A percentile compares a stretch with the other conserved stretches of the same genome.
Evolutionary conservation across 2,329 filamentous ascomycete species (phyloP).

Genomic region (Madurella fahalii): DNA sequence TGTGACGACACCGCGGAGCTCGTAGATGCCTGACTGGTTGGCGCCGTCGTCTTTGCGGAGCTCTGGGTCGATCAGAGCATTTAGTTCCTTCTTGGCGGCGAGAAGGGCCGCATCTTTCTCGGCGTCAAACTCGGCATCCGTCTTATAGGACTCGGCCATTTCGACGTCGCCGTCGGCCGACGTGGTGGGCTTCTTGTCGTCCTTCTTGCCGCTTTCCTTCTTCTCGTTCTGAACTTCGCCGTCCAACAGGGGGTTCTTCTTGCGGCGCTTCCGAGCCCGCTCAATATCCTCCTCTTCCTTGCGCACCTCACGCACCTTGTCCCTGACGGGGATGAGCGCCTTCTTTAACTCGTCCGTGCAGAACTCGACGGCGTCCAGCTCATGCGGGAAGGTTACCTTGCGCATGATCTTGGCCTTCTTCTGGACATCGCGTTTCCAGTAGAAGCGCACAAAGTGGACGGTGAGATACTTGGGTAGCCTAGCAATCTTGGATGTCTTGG

Average conservation of each 20-base stretch:
- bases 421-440: slow-evolving; percentile 91
- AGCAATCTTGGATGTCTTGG: slow-evolving; percentile 84
- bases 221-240: slow-evolving; percentile 46
- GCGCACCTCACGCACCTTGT: slow-evolving; percentile 90
- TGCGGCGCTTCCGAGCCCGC: slow-evolving; percentile 86
- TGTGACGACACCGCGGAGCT: slow-evolving; percentile 88
- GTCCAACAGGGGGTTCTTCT: slow-evolving; percentile 47
- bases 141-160: slow-evolving; percentile 76
- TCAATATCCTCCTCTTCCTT: slow-evolving; percentile 95
- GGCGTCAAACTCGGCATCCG: slow-evolving; percentile 85
- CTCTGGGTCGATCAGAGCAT: slow-evolving; percentile 69
- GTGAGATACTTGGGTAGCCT: slow-evolving; percentile 92
- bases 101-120: slow-evolving; percentile 74
- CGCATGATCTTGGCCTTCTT: slow-evolving; percentile 99
- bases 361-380: slow-evolving; percentile 90
- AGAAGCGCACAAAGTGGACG: slow-evolving; percentile 96
- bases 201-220: slow-evolving; percentile 41
- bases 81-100: slow-evolving; percentile 82
- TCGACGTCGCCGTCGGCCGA: slow-evolving; percentile 63
- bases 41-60: slow-evolving; percentile 73
- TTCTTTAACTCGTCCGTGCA: slow-evolving; percentile 86
- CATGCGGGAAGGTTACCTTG: slow-evolving; percentile 93
- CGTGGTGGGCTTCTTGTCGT: slow-evolving; percentile 34
- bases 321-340: slow-evolving; percentile 82
- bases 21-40: slow-evolving; percentile 93